phyloP scores from a whole-genome alignment of 2,329 filamentous ascomycete genomes.

The Exophiala mesophila region DNA sequence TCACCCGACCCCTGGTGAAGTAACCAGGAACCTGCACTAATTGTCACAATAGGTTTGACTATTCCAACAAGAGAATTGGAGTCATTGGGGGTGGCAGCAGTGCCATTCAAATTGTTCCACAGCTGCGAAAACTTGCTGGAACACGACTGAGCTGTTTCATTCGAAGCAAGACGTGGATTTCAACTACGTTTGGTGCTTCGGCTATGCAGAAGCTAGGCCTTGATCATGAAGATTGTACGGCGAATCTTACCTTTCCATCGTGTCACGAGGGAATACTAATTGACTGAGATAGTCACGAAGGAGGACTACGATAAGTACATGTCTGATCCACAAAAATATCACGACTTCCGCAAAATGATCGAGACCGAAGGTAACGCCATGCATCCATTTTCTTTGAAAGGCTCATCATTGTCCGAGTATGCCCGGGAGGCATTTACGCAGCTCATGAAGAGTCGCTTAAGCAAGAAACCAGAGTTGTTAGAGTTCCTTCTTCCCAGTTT shows the following conservation, averaged over 20 bases:
- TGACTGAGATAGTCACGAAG: not conserved
- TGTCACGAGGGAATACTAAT: no score
- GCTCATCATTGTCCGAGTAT: conserved; percentile 1
- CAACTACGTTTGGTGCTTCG: not conserved
- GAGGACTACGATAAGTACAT: conserved; percentile 6
- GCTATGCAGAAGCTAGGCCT: not conserved
- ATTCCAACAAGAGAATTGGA: conserved; percentile 21
- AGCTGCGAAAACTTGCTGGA: not conserved
- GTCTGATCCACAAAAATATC: conserved; percentile 5
- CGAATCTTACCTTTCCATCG: not conserved
- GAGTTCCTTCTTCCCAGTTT: conserved; percentile 14
- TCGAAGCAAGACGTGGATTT: not conserved
- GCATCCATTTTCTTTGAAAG: conserved; percentile 5
- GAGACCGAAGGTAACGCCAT: conserved; percentile 7
- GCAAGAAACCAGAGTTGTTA: conserved; percentile 10
- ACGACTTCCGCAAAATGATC: conserved; percentile 8
- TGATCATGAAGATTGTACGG: not conserved
- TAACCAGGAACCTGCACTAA: not conserved
- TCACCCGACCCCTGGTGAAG: not conserved
- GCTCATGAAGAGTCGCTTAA: conserved; percentile 9
- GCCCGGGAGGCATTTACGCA: not conserved
- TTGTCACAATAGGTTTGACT: conserved; percentile 24
- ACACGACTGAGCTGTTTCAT: not conserved
- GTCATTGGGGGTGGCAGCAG: conserved; percentile 25
- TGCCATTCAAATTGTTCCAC: conserved; percentile 29